A percentile compares a stretch with the other conserved stretches of the same genome.
These are phyloP conservation scores for Pseudonectria buxi DNA, from an alignment of 2,329 filamentous ascomycete genomes.

Conservation along the genomic window DNA sequence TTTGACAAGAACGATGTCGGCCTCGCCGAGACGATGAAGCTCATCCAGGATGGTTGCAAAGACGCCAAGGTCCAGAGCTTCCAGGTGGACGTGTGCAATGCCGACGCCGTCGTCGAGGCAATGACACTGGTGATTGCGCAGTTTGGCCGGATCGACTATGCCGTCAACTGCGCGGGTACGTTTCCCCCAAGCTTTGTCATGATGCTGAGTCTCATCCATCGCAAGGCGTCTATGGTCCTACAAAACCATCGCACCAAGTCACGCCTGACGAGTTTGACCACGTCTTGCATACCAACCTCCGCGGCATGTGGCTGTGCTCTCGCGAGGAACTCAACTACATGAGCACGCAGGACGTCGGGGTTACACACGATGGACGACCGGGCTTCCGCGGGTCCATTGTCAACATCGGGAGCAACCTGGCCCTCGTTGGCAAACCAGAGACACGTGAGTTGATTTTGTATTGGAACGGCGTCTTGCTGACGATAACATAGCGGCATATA, in stretches of 20 bases:
- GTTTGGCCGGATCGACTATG: slow-evolving; percentile 39
- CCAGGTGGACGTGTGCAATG: slow-evolving; percentile 29
- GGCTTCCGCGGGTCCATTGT: slow-evolving; percentile 34
- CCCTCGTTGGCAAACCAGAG: slow-evolving; percentile 33
- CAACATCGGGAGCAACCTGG: slow-evolving; percentile 38
- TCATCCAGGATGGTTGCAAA: slow-evolving; percentile 1
- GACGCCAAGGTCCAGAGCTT: slow-evolving; percentile 14
- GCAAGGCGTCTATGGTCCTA: slow-evolving; percentile 32
- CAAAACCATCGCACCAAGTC: slow-evolving; percentile 29
- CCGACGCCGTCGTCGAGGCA: slow-evolving; percentile 26
- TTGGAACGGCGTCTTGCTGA: not conserved
- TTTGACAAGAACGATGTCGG: slow-evolving; percentile 30
- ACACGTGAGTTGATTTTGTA: slow-evolving; percentile 27
- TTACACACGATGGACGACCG: slow-evolving; percentile 36
- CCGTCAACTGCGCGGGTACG: slow-evolving; percentile 37
- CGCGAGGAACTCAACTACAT: slow-evolving; percentile 36
- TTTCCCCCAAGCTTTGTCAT: not conserved
- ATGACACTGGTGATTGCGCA: slow-evolving; percentile 25
- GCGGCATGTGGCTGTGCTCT: slow-evolving; percentile 38
- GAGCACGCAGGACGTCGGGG: slow-evolving; percentile 34
- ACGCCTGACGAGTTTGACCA: slow-evolving; percentile 34
- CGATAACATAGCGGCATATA: slow-evolving; percentile 29
- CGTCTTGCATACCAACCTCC: slow-evolving; percentile 36
- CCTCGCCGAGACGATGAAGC: slow-evolving; percentile 25
- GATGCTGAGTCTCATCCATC: not conserved